phyloP scores from a whole-genome alignment of 164 flowering plant species.

The Tetrastigma voinierianum region DNA sequence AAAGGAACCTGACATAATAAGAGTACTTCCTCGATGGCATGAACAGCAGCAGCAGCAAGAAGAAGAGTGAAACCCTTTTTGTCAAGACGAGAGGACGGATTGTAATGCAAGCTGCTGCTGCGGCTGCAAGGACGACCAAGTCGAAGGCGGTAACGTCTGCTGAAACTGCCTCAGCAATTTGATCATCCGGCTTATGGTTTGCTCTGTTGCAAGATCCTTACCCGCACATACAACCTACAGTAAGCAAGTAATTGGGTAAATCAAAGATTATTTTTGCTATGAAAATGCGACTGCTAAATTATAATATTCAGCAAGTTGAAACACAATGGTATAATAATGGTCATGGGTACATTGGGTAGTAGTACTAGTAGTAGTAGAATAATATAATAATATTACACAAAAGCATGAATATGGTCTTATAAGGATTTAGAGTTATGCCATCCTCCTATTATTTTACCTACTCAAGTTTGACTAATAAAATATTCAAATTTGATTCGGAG shows the following conservation, averaged over 20 bases:
- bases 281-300: no score
- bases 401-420: no score
- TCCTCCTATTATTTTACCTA: no score
- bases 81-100: conserved; percentile 64
- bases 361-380: no score
- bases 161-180: conserved; percentile 86
- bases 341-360: no score
- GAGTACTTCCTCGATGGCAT: neutral
- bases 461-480: no score
- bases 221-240: conserved; percentile 81
- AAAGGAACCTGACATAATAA: conserved; percentile 1
- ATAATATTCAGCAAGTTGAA: no score
- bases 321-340: no score
- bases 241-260: neutral
- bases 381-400: no score
- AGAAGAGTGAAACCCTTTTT: conserved; percentile 1
- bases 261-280: no score
- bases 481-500: no score
- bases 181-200: conserved; percentile 78
- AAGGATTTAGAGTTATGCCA: no score
- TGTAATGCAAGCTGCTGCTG: conserved; percentile 92
- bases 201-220: conserved; percentile 87
- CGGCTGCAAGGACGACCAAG: conserved; percentile 90
- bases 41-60: conserved; percentile 6
- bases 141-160: conserved; percentile 84